Evolutionary conservation across 1,284 basidiomycete species (phyloP), one percentile per base, ranked within the genome.

Genomic region (Puccinia hordei): DNA sequence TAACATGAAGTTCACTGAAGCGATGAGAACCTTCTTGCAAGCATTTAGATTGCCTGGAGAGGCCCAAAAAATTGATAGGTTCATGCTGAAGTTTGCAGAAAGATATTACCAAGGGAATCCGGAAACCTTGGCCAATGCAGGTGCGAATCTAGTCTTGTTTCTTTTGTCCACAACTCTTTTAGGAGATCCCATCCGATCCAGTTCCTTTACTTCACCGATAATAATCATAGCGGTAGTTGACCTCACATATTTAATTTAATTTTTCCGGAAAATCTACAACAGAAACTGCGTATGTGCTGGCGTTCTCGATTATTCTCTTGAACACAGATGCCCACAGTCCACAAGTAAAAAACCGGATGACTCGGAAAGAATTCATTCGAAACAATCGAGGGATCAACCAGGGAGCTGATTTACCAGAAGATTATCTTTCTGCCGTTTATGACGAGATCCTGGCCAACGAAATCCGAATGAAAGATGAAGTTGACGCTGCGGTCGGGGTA

Each of bases 311-410:
- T 51, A 95, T 98, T 85, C 86, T 98, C 89, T 89, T 98, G 82
- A 98, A 98, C 86, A 98, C 95, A 30, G 95, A 98, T 85, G 93
- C 93, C 24, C 93, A 97, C 87, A 98, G 91, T 87, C 94, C 94
- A 53, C 93, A 95, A 85, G 88, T 97, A 73, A 98, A 97, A 87
- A 90, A 90, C 82, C 87, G 87, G 80, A 98, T 98, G 95, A 92
- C 93, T 0, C 94, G 92, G 84, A 86, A 87, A 15, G 94, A 94
- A 83, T 98, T 98, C 86, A 86, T 94, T 84, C 92, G 91, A 86
- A 98, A 97, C 86, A 98, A 96, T 85, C 90, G 93, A 55, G 94
- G 94, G 13, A 98, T 98, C 86, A 97, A 98, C 84, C 94, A 98
- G 84, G 90, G 90, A 74, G 88, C 89, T 63, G 91, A 95, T 86